Conservation (phyloP, 306 rosid species). For the Lathyrus tuberosus region DNA sequence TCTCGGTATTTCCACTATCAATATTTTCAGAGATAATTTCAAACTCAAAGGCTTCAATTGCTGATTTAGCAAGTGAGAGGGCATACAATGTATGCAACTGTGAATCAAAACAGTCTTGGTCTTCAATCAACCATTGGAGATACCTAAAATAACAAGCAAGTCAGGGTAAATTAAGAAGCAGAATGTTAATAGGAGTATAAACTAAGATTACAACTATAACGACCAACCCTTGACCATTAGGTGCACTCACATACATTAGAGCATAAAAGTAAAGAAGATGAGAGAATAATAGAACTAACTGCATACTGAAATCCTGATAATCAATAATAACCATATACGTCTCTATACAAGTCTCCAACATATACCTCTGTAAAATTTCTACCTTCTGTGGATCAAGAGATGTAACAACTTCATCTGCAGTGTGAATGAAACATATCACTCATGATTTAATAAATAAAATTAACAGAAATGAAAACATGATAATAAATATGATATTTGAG, state of each 20-base stretch:
- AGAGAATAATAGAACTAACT: constrained; percentile 11
- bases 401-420: constrained; percentile 80
- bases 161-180: constrained; percentile 6
- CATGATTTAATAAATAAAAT: constrained; percentile 15
- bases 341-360: constrained; percentile 21
- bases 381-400: constrained; percentile 91
- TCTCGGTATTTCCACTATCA: constrained; percentile 51
- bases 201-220: constrained; percentile 18
- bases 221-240: constrained; percentile 9
- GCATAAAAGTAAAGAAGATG: neutral
- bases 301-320: constrained; percentile 30
- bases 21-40: constrained; percentile 50
- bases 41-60: constrained; percentile 64
- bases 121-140: constrained; percentile 98
- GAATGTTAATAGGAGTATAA: constrained; percentile 20
- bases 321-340: constrained; percentile 33
- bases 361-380: constrained; percentile 86
- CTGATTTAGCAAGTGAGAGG: constrained; percentile 90
- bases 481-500: constrained; percentile 27
- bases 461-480: constrained; percentile 32
- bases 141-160: constrained; percentile 58
- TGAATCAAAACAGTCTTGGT: constrained; percentile 70
- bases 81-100: constrained; percentile 90
- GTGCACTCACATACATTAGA: neutral
- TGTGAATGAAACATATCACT: constrained; percentile 36